A percentile compares a stretch with the other conserved stretches of the same genome.
Evolutionary conservation across 305 asterid species (phyloP).

Genomic region (Fraxinus paxiana): DNA sequence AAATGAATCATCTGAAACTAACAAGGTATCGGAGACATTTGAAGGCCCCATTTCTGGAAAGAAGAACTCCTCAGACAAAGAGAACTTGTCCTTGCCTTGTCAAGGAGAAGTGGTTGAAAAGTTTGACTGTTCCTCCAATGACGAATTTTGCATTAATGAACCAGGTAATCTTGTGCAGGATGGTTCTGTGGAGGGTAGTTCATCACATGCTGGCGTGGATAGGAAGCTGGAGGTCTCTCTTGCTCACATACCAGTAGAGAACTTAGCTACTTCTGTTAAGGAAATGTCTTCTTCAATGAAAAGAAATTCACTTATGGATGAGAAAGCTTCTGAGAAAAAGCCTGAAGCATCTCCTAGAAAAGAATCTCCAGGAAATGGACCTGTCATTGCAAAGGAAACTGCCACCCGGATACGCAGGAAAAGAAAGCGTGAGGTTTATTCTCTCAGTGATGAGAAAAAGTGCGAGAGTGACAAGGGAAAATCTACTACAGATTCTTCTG

Average conservation of each 20-base stretch:
- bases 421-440: conserved; percentile 41
- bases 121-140: conserved; percentile 37
- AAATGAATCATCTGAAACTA: conserved; percentile 41
- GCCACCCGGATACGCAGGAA: conserved; percentile 42
- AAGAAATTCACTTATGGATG: conserved; percentile 30
- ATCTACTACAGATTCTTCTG: conserved; percentile 36
- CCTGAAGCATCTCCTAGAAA: conserved; percentile 32
- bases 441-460: conserved; percentile 40
- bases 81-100: conserved; percentile 37
- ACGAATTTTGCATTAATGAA: conserved; percentile 25
- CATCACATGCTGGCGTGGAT: conserved; percentile 26
- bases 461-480: conserved; percentile 43
- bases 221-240: conserved; percentile 22
- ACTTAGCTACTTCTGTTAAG: conserved; percentile 38
- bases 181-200: conserved; percentile 41
- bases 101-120: conserved; percentile 39
- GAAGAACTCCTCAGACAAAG: conserved; percentile 50
- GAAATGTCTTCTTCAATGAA: conserved; percentile 41
- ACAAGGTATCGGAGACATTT: conserved; percentile 37
- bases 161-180: conserved; percentile 38
- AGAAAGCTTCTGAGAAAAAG: conserved; percentile 39
- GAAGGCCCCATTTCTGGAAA: conserved; percentile 49
- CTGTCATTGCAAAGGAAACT: conserved; percentile 40
- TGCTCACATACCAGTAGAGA: conserved; percentile 29
- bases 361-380: conserved; percentile 37